Evolutionary conservation across 371 early-diverging fungal genomes (phyloP), one percentile per base, ranked within the genome.

Genomic region (Circinella umbellata): DNA sequence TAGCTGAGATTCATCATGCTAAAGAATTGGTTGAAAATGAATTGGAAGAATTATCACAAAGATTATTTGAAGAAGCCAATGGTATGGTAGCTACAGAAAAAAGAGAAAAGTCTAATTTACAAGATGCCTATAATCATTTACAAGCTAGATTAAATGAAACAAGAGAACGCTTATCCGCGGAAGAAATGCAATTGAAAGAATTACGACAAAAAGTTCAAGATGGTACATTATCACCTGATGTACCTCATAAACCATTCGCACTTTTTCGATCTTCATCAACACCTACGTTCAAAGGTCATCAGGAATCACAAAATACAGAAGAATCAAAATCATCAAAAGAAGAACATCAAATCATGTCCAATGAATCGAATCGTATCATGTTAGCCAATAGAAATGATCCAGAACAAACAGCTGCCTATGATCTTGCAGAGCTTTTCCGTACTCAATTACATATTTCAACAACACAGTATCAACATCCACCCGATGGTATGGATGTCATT

Each of bases 61-160:
- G 80, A 64, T 78, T 96, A 37, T 95, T 96, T 78, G 94, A 95
- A 68, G 91, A 94, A 76, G 96, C 96, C 13, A 95, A 96, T 70
- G 83, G 77, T 5, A 88, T 96, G 89, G 97, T 96, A 18, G 90
- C 94, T 0, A 76, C 86, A 0, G 95, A 95, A 69, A 87, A 88
- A 47, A 76, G 87, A 61, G 88, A 87, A 59, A 78, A 88, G 62
- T 77, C 86, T 65, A 83, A 88, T 61, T 73, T 87, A n/a, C 87
- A 91, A 67, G 66, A 87, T 17, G 82, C 86, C 10, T 83, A 86
- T 54, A 80, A 80, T 42, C 86, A 87, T 39, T 78, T 88, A 18
- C 81, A 89, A 63, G 83, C 84, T 35, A 83, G 88, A 69, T 80
- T 93, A 42, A 76, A 82, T 62, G 92, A 92, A 54, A 86, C 92